These are phyloP conservation scores for Populus hybrid DNA, from an alignment of 441 rosid species.

Conservation along the genomic window DNA sequence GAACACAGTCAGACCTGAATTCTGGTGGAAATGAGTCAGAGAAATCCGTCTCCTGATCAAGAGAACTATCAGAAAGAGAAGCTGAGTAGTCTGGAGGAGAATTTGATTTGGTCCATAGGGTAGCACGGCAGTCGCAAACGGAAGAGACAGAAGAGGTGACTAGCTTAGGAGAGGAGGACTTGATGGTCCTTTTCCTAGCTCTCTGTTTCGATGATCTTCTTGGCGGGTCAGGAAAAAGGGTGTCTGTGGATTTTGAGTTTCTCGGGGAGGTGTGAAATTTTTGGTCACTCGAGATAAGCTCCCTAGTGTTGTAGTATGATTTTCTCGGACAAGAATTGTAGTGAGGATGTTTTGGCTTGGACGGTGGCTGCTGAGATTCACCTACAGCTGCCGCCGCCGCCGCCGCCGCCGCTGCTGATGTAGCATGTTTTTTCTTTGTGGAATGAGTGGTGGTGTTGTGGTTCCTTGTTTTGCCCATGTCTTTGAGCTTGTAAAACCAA, in stretches of 20 bases:
- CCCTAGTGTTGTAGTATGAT: constrained; percentile 55
- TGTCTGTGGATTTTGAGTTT: constrained; percentile 17
- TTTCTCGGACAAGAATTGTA: constrained; percentile 40
- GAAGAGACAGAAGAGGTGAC: constrained; percentile 39
- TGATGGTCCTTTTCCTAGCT: constrained; percentile 14
- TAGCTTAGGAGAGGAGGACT: constrained; percentile 23
- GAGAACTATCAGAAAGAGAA: constrained; percentile 35
- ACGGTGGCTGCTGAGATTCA: constrained; percentile 1
- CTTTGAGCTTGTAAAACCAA: constrained; percentile 80
- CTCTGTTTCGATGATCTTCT: constrained; percentile 40
- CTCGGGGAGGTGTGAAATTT: constrained; percentile 21
- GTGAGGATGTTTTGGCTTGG: constrained; percentile 18
- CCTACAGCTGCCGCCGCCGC: too few species aligned
- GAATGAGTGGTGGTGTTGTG: neutral
- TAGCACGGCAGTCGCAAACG: constrained; percentile 38
- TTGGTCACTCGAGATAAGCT: constrained; percentile 25
- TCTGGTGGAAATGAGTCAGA: constrained; percentile 40
- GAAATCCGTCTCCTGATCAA: constrained; percentile 20
- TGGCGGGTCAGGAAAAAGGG: constrained; percentile 33
- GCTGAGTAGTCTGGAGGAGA: constrained; percentile 30
- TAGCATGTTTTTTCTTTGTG: constrained; percentile 17
- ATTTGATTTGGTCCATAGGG: constrained; percentile 29
- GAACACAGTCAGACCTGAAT: constrained; percentile 52
- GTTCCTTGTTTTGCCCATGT: constrained; percentile 37
- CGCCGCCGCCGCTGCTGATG: neutral